Evolutionary conservation across 176 grass and related monocot genomes (phyloP).

Genomic region (Zea luxurians): DNA sequence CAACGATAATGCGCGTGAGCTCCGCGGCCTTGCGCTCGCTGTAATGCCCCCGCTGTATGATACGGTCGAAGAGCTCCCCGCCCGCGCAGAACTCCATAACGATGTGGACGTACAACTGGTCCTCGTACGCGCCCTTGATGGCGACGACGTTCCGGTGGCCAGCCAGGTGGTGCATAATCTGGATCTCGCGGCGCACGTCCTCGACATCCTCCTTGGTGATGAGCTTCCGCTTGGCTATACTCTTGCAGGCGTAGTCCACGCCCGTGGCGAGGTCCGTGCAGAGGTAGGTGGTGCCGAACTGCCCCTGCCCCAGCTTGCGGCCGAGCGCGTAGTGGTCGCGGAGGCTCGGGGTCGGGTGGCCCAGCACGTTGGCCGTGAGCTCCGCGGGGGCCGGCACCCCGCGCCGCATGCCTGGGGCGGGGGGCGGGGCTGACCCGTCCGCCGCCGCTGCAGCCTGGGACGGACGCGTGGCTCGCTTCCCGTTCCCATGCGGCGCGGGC

Average conservation of each 20-base stretch:
- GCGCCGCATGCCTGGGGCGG: slow-evolving; percentile 46
- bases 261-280: slow-evolving; percentile 81
- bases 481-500: slow-evolving; percentile 19
- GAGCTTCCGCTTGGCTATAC: slow-evolving; percentile 91
- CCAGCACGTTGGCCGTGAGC: slow-evolving; percentile 67
- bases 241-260: slow-evolving; percentile 78
- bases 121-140: slow-evolving; percentile 95
- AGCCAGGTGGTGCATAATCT: slow-evolving; percentile 98
- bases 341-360: slow-evolving; percentile 71
- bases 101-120: slow-evolving; percentile 74
- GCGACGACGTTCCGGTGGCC: slow-evolving; percentile 85
- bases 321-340: slow-evolving; percentile 78
- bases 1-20: slow-evolving; percentile 79
- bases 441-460: not conserved
- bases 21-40: slow-evolving; percentile 97
- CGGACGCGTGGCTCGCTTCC: slow-evolving; percentile 37
- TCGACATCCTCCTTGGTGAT: slow-evolving; percentile 88
- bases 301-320: slow-evolving; percentile 87
- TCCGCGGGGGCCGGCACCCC: slow-evolving; percentile 48
- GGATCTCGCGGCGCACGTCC: slow-evolving; percentile 99
- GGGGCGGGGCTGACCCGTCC: slow-evolving; percentile 27
- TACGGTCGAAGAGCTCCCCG: slow-evolving; percentile 93
- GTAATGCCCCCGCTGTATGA: slow-evolving; percentile 88
- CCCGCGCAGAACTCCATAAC: slow-evolving; percentile 96
- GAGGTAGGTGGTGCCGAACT: slow-evolving; percentile 93